These are phyloP conservation scores for Prunus mongolica DNA, from an alignment of 306 rosid species.

Conservation along the genomic window DNA sequence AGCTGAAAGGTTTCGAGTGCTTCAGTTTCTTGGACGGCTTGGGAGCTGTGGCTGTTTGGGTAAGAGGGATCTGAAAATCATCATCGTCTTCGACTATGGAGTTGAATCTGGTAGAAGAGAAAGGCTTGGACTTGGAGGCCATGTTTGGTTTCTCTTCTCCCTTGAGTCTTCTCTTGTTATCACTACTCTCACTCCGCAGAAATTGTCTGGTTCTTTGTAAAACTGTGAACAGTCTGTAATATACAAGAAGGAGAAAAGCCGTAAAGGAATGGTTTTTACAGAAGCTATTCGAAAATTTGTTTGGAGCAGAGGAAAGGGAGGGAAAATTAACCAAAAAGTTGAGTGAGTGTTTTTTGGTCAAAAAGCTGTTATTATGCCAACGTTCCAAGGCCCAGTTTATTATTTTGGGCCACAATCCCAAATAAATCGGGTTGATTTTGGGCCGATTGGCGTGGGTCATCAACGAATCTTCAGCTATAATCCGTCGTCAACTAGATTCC, in stretches of 20 bases:
- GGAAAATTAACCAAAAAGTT: background rate
- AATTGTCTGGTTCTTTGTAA: background rate
- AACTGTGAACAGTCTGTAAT: background rate
- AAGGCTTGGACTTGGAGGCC: slow-evolving; percentile 6
- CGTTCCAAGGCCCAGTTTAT: background rate
- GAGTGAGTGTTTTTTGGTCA: background rate
- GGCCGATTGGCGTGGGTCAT: background rate
- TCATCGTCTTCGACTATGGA: slow-evolving; percentile 31
- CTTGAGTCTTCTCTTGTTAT: background rate
- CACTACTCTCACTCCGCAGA: background rate
- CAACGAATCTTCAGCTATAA: background rate
- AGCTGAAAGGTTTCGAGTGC: slow-evolving; percentile 16
- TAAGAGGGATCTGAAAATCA: slow-evolving; percentile 55
- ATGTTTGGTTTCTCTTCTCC: background rate
- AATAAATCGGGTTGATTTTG: background rate
- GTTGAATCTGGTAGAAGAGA: background rate
- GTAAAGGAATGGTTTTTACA: background rate
- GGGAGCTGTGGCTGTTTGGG: slow-evolving; percentile 34
- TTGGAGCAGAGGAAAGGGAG: slow-evolving; percentile 17
- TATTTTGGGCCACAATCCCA: background rate
- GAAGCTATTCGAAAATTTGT: slow-evolving; percentile 12
- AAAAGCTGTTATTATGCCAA: background rate
- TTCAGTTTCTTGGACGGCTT: slow-evolving; percentile 9
- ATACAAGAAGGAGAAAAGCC: background rate
- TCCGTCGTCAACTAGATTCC: background rate